Evolutionary conservation across 352 stramenopile genomes (phyloP).

Genomic region (Phytophthora fragariaefolia): DNA sequence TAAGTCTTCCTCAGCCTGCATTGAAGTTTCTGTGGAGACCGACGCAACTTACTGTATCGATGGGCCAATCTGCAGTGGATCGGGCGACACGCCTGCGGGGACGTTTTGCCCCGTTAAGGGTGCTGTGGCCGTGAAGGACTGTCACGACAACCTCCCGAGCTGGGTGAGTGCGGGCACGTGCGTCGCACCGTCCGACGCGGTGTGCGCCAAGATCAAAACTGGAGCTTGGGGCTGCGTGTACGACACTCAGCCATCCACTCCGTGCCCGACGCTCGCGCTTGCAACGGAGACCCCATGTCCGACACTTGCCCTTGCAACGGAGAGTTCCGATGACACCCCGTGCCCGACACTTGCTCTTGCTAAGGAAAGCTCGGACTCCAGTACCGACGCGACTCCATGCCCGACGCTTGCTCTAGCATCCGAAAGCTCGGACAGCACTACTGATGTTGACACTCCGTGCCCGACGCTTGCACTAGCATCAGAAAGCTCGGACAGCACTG

Average conservation of each 20-base stretch:
- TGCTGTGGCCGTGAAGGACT: slow-evolving; percentile 52
- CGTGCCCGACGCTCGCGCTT: slow-evolving; percentile 14
- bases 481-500: slow-evolving; percentile 5
- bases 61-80: slow-evolving; percentile 63
- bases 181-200: slow-evolving; percentile 49
- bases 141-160: slow-evolving; percentile 52
- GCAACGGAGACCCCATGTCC: slow-evolving; percentile 2
- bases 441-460: too few species aligned
- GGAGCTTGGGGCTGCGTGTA: slow-evolving; percentile 61
- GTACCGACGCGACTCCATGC: neutral
- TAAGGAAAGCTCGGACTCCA: neutral
- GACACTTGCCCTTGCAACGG: too few species aligned
- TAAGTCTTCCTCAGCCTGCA: slow-evolving; percentile 32
- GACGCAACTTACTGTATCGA: slow-evolving; percentile 73
- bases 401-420: slow-evolving; percentile 12
- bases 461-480: slow-evolving; percentile 11
- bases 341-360: slow-evolving; percentile 14
- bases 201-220: slow-evolving; percentile 63
- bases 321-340: neutral
- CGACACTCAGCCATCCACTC: neutral
- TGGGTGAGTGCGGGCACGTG: slow-evolving; percentile 48
- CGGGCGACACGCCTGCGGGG: slow-evolving; percentile 42
- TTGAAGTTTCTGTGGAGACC: slow-evolving; percentile 57
- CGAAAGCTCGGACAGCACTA: slow-evolving; percentile 5
- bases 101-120: slow-evolving; percentile 55